Conservation (phyloP, 2,329 filamentous ascomycete genomes). For the Epichloe coenophiala region DNA sequence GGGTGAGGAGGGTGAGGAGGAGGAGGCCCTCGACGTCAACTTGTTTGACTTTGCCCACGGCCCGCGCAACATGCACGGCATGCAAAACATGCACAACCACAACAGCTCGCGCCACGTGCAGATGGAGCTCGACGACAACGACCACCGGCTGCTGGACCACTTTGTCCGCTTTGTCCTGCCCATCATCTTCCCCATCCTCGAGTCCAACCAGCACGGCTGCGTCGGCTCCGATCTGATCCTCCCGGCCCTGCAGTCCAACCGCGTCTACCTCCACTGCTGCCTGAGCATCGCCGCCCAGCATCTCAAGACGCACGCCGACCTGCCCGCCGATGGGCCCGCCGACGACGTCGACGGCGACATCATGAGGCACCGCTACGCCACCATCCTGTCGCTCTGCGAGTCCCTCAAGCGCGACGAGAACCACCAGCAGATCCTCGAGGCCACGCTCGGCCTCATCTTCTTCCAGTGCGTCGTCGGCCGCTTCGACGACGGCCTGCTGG, state of each 20-base stretch:
- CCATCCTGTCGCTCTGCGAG: constrained; percentile 74
- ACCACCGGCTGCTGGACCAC: constrained; percentile 77
- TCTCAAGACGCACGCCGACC: constrained; percentile 57
- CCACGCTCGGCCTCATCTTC: constrained; percentile 88
- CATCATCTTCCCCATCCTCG: constrained; percentile 81
- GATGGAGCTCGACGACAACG: constrained; percentile 75
- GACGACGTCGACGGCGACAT: constrained; percentile 82
- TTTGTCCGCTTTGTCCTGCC: constrained; percentile 82
- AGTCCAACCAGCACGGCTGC: constrained; percentile 76
- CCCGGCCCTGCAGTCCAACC: constrained; percentile 80
- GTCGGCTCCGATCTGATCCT: constrained; percentile 72
- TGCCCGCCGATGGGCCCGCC: constrained; percentile 44
- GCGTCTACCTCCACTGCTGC: constrained; percentile 89
- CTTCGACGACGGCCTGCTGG: constrained; percentile 69
- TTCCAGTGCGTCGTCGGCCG: constrained; percentile 88
- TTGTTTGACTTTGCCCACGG: constrained; percentile 74
- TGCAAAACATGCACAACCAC: constrained; percentile 26
- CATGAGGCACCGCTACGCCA: constrained; percentile 79
- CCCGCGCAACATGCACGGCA: constrained; percentile 37
- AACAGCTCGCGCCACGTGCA: constrained; percentile 46
- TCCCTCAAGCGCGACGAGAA: constrained; percentile 68
- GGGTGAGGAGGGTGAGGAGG: constrained; percentile 46
- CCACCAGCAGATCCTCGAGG: constrained; percentile 80
- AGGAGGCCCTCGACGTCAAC: constrained; percentile 57
- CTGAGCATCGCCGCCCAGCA: constrained; percentile 87